Evolutionary conservation across 2,329 filamentous ascomycete genomes (phyloP).

Genomic region (Hymenoscyphus infarciens): DNA sequence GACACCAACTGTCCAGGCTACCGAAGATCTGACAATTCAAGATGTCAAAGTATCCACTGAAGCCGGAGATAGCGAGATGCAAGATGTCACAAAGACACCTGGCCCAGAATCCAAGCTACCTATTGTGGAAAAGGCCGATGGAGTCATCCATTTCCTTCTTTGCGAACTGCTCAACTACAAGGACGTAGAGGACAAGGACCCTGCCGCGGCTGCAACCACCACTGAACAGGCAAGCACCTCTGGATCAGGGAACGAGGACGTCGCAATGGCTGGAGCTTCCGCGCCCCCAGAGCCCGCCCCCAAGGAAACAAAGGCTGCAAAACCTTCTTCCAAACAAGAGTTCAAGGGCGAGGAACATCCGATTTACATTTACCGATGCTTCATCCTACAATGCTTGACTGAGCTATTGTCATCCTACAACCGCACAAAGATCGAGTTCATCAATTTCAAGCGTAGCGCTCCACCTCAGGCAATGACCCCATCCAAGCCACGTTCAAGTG

Average conservation of each 20-base stretch:
- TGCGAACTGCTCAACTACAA: conserved; percentile 89
- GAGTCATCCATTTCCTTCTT: conserved; percentile 90
- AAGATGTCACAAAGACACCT: conserved; percentile 59
- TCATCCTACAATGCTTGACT: conserved; percentile 85
- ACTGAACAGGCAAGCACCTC: conserved; percentile 19
- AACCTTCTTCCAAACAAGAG: conserved; percentile 64
- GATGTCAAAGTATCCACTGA: conserved; percentile 61
- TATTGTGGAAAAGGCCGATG: conserved; percentile 86
- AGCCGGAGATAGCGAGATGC: conserved; percentile 54
- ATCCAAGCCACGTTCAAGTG: conserved; percentile 87
- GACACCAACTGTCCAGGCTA: conserved; percentile 35
- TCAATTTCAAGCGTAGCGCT: conserved; percentile 94
- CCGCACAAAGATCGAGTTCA: conserved; percentile 94
- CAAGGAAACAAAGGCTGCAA: conserved; percentile 34
- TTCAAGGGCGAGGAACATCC: conserved; percentile 94
- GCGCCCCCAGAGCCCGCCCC: conserved; percentile 35
- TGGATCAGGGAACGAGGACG: conserved; percentile 25
- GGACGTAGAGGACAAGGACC: conserved; percentile 84
- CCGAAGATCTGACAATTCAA: conserved; percentile 37
- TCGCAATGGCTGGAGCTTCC: conserved; percentile 25
- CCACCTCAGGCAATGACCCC: conserved; percentile 77
- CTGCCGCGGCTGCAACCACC: conserved; percentile 34
- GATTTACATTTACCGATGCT: conserved; percentile 95
- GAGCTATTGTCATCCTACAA: conserved; percentile 92
- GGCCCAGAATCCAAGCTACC: conserved; percentile 71